Conservation (phyloP, 768 basidiomycete species). For the Sporobolomyces roseus region DNA sequence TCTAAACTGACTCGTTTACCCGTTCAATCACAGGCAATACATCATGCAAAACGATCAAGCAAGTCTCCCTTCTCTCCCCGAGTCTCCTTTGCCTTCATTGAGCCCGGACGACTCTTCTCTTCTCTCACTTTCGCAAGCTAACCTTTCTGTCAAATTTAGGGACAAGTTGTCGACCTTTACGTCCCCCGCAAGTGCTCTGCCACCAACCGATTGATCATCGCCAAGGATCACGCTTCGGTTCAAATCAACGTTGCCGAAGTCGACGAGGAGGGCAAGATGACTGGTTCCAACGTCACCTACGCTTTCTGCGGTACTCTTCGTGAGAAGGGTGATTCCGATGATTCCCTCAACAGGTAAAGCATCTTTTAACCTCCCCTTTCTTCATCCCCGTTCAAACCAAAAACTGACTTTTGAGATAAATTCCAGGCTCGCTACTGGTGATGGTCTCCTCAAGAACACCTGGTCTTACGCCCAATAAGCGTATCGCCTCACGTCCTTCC, state of each 20-base stretch:
- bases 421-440: conserved; percentile 75
- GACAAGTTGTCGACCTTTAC: conserved; percentile 99
- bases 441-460: conserved; percentile 89
- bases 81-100: no score
- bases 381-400: background rate
- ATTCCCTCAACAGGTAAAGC: conserved; percentile 70
- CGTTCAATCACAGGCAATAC: conserved; percentile 1
- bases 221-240: conserved; percentile 98
- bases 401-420: background rate
- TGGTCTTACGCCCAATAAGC: conserved; percentile 91
- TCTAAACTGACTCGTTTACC: no score
- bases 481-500: background rate
- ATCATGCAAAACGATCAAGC: conserved; percentile 45
- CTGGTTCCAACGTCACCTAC: conserved; percentile 66
- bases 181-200: conserved; percentile 89
- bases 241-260: conserved; percentile 94
- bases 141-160: no score
- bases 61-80: no score
- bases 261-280: conserved; percentile 72
- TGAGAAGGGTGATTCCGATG: conserved; percentile 92
- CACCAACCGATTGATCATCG: conserved; percentile 83
- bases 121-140: background rate
- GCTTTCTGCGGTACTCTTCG: conserved; percentile 92
- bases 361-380: background rate
- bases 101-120: no score